These are phyloP conservation scores for Themeda triandra DNA, from an alignment of 176 grass and related monocot genomes.

Conservation along the genomic window DNA sequence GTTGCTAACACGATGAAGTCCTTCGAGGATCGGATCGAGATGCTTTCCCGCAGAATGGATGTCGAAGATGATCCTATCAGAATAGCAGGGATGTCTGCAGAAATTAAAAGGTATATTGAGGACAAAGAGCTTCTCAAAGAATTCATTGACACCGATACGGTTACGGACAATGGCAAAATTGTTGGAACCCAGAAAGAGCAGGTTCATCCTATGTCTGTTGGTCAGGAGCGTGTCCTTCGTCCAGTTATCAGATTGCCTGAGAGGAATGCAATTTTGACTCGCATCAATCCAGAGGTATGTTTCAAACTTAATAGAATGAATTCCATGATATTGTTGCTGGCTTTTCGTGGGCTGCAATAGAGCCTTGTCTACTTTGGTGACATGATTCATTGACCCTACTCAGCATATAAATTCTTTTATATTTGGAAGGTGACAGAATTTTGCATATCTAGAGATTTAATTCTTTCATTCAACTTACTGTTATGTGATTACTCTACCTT, in stretches of 20 bases:
- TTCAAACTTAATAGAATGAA: background rate
- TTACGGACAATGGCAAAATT: slow-evolving; percentile 62
- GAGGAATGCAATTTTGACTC: slow-evolving; percentile 84
- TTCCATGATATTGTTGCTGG: background rate
- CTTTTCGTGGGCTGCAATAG: background rate
- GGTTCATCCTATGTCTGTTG: slow-evolving; percentile 32
- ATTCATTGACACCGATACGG: slow-evolving; percentile 69
- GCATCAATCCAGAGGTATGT: slow-evolving; percentile 89
- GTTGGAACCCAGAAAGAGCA: slow-evolving; percentile 71
- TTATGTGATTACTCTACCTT: slow-evolving; percentile 15
- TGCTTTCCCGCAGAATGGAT: slow-evolving; percentile 70
- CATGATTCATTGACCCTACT: background rate
- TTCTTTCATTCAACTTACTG: background rate
- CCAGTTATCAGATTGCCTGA: slow-evolving; percentile 81
- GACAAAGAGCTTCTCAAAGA: slow-evolving; percentile 83
- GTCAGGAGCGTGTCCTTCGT: slow-evolving; percentile 57
- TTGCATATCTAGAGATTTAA: background rate
- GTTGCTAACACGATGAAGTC: slow-evolving; percentile 98
- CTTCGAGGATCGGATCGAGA: slow-evolving; percentile 73
- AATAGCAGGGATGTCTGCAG: slow-evolving; percentile 82
- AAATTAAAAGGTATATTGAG: slow-evolving; percentile 91
- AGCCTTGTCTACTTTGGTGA: background rate
- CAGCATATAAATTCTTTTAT: background rate
- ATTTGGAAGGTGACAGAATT: background rate
- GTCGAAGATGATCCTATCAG: slow-evolving; percentile 70